Base-by-base conservation (phyloP, 371 early-diverging fungal species). In the Syncephalastrum monosporum region DNA sequence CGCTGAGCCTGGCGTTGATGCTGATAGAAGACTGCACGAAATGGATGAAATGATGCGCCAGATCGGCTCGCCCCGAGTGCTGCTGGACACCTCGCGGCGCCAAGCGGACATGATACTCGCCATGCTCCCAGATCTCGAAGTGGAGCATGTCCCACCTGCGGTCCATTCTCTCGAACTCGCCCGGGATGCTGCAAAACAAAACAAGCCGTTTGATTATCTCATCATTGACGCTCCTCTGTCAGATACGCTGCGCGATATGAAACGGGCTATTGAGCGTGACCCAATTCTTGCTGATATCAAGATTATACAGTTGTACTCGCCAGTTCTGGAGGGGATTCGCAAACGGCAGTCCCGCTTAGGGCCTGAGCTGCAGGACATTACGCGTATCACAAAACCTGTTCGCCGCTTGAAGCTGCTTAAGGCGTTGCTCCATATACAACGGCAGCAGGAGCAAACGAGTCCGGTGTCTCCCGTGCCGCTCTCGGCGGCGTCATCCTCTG, bases 381-480 rank as follows among this genome's bases (percentile, higher is more conserved):
- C 75, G 5, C 63, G 80, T 17, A 60, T 83, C 50, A 76, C 81
- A n/a, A 83, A 81, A 27, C 83, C 83, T 5, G 70, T 81, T 24
- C 70, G 83, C 3, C 68, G 75, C 1, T 55, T 77, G 16, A 81
- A 79, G 47, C 47, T 83, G 1, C 52, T 83, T 8, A 75, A 67
- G 15, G 64, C 69, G 1, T 51, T 77, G 21, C 50, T 53, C 27
- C 51, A 48, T 38, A 55, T 47, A 12, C 41, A 33, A 12, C 38
- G 10, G 38, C 38, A 33, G 10, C 38, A 33, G 38, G 38, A 10
- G 8, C 38, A 33, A 6, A 12, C 38, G 12, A 33, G 38, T 10
- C 38, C 38, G 6, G 38, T 33, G 12, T 33, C 38, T 2, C 38
- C 38, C 2, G 38, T 33, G 10, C 38, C 38, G 10, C 38, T 33